A percentile compares a stretch with the other conserved stretches of the same genome.
These are phyloP conservation scores for Pontederia paniculata DNA, from an alignment of 176 grass and related monocot genomes.

Conservation along the genomic window DNA sequence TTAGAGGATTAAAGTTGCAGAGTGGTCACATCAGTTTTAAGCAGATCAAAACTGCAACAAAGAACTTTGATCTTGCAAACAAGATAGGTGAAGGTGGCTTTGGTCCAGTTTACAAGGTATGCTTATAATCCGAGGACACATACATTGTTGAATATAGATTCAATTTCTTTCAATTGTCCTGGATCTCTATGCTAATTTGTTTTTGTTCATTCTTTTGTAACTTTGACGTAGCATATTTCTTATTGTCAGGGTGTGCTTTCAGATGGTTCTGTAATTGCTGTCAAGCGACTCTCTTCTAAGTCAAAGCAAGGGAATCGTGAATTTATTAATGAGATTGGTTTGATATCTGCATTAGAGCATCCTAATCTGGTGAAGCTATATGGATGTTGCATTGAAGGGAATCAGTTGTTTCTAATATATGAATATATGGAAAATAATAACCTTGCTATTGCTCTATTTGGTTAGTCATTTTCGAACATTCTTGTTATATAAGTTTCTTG, in stretches of 20 bases:
- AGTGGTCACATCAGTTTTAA: slow-evolving; percentile 14
- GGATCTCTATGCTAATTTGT: neutral
- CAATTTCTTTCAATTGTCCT: no score
- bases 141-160: neutral
- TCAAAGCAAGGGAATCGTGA: no score
- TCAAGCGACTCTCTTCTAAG: neutral
- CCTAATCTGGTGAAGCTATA: slow-evolving; percentile 15
- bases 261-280: slow-evolving; percentile 12
- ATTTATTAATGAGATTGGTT: no score
- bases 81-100: slow-evolving; percentile 1
- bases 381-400: slow-evolving; percentile 15
- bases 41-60: slow-evolving; percentile 13
- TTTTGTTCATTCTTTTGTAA: neutral
- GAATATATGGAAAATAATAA: slow-evolving; percentile 21
- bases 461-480: neutral
- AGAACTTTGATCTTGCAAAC: slow-evolving; percentile 7
- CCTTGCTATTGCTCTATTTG: slow-evolving; percentile 7
- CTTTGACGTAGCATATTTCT: neutral
- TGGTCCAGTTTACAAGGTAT: slow-evolving; percentile 17
- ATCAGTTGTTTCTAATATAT: slow-evolving; percentile 15
- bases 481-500: no score
- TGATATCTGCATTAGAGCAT: slow-evolving; percentile 6
- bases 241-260: slow-evolving; percentile 4
- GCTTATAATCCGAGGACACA: neutral
- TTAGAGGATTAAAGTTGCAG: neutral